Conservation (phyloP, 2,329 filamentous ascomycete species). For the Phialocephala subalpina region DNA sequence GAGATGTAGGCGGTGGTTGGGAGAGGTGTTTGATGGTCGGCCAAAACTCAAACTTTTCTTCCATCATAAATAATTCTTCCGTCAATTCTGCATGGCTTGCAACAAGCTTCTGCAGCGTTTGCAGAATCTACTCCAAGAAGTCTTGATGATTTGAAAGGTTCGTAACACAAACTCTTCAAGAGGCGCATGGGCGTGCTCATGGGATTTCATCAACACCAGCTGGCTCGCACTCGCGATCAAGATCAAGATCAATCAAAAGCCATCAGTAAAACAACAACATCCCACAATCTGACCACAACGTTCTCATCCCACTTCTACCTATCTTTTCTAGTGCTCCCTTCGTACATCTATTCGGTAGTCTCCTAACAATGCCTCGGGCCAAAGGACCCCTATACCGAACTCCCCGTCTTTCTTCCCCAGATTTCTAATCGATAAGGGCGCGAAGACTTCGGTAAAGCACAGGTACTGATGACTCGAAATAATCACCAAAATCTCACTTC, state of each 20-base stretch:
- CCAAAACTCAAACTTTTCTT: too few relatives aligned
- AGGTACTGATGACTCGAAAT: not conserved
- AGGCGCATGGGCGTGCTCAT: too few relatives aligned
- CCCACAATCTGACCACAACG: not conserved
- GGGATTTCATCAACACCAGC: too few relatives aligned
- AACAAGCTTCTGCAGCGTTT: too few relatives aligned
- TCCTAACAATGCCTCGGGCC: constrained; percentile 3
- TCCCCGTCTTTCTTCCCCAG: not conserved
- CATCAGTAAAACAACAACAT: not conserved
- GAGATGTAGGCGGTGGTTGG: too few relatives aligned
- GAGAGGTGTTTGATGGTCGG: too few relatives aligned
- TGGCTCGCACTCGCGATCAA: not conserved
- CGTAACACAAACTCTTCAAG: too few relatives aligned
- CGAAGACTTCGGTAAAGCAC: not conserved
- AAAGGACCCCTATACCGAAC: constrained; percentile 1
- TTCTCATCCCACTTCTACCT: not conserved
- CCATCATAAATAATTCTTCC: too few relatives aligned
- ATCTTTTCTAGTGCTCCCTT: too few relatives aligned
- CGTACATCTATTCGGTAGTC: not conserved
- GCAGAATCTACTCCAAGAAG: too few relatives aligned
- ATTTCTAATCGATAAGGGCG: constrained; percentile 1
- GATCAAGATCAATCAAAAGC: not conserved
- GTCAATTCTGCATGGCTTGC: too few relatives aligned
- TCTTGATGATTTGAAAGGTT: too few relatives aligned
- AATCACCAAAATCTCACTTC: constrained; percentile 11